Evolutionary conservation across 257 asterid genomes (phyloP), one percentile per base, ranked within the genome.

Genomic region (Nicotiana paniculata): DNA sequence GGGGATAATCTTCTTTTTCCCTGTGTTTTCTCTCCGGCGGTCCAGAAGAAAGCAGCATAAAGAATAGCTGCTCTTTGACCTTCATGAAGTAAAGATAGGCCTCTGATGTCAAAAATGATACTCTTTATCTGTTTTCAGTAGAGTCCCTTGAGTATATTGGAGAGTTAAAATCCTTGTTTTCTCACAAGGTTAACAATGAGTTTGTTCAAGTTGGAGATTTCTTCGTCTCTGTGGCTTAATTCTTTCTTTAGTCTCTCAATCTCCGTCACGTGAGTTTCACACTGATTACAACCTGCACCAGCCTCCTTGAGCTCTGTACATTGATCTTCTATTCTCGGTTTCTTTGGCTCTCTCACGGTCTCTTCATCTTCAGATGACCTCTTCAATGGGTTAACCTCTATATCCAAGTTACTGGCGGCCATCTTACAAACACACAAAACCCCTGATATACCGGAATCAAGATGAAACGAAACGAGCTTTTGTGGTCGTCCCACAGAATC

Each of bases 141-240:
- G 12, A 0, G 37, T 12, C 37, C 78, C 59, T 61, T 21, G 46
- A 26, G 37, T 37, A 4, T 1, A 54, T 63, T 1, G 37, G 83
- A 33, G 46, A 68, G 58, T 90, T 85, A 95, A 33, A 96, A 93
- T 33, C 96, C 94, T 83, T 96, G 98, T 88, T 94, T 96, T 86
- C 98, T 88, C 64, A 91, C 82, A 70, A 96, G 93, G 15, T 95
- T 91, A 83, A 92, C 93, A 54, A 94, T 68, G 80, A 96, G 85
- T 85, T 87, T 91, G 85, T 90, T 90, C 93, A 94, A 86, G 79
- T 51, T 86, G 9, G 93, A 76, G 21, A 94, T 92, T 82, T 93
- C 97, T 83, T 84, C n/a, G 13, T 96, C 97, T 88, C 96, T 89
- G 51, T 88, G 86, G 53, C 82, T 85, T 37, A 92, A 77, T 81